Base-by-base conservation (phyloP, 2,329 filamentous ascomycete species). In the Sarocladiaceae sp. region DNA sequence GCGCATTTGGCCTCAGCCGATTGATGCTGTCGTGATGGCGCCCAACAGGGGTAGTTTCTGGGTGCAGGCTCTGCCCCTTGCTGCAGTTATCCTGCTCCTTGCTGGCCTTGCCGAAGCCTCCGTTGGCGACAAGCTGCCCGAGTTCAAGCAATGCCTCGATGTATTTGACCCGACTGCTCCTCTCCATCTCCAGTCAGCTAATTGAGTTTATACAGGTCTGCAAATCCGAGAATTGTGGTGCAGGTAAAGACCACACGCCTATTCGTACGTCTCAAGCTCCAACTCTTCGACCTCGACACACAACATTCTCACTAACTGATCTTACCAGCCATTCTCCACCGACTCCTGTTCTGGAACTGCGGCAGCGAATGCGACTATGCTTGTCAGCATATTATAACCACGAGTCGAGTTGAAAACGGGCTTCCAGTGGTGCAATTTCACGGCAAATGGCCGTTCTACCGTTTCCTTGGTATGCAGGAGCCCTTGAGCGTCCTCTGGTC, bases 401-500 rank as follows among this genome's bases (percentile, higher is more conserved):
- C 82, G 60, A 72, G 73, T 54, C 90, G 93, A 57, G 71, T 91
- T 58, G 74, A 80, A 23, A 75, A 80, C 56, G 79, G 83, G 55
- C 80, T 83, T 26, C 80, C 84, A 11, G 71, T 97, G 48, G 86
- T 93, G 53, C 94, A 99, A 72, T 99, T 92, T 76, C 91, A 99
- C 74, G 94, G 94, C 28, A 99, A 99, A 80, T 99, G 94, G 94
- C 94, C 94, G 35, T 99, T 99, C 73, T 78, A 86, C 68, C 88
- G 94, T 59, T 80, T 97, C 64, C 71, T 95, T 51, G 94, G 94
- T 67, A 87, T 96, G 75, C 94, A 99, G 73, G 94, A 99, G 73
- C 91, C 93, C 54, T 90, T 92, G 68, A 91, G 86, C 49, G 93
- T 97, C 59, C 76, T 97, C 64, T 99, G 97, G 78, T 96, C 89